Base-by-base conservation (phyloP, 371 early-diverging fungal genomes). In the Gilbertella persicaria region DNA sequence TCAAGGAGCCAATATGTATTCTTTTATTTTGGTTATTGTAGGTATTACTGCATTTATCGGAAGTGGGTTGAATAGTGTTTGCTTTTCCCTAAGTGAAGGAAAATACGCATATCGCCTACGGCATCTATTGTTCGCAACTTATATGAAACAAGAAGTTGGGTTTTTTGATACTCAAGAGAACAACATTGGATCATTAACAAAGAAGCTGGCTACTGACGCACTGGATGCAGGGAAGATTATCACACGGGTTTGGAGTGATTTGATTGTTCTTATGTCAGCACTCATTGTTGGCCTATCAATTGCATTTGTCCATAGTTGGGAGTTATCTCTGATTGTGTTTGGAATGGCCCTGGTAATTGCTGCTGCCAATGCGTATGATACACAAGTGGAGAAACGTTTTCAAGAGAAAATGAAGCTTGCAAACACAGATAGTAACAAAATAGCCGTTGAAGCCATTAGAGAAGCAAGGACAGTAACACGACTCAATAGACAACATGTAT, bases 121-220 rank as follows among this genome's bases (percentile, higher is more conserved):
- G n/a, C 62, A 58, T 20, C 40, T 50, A 44, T 40, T 75, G 5
- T 88, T 89, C 69, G 55, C 69, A 5, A 62, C 81, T 5, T 68
- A 84, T 36, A 62, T 88, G 56, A 53, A 74, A 13, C 95, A 94
- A 74, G 93, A 94, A 50, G 85, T 94, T 50, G 86, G 73, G 4
- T 96, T 79, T 68, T 96, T 91, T 67, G 96, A 96, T 67, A 71
- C 79, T 16, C 85, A 86, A 39, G 79, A 83, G 29, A 83, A 95
- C 73, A 80, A 72, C 21, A 83, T 85, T 9, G 95, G 96, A 45
- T 88, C 86, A 8, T 69, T 95, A 30, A 84, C 91, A 0, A 67
- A 91, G 7, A 82, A 87, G 36, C 75, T 96, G 35, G 83, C 93
- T 8, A 79, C 83, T 14, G 94, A 94, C 62, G 90, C 95, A 6